These are phyloP conservation scores for Clarireedia sp. DNA, from an alignment of 2,329 filamentous ascomycete genomes.

Conservation along the genomic window DNA sequence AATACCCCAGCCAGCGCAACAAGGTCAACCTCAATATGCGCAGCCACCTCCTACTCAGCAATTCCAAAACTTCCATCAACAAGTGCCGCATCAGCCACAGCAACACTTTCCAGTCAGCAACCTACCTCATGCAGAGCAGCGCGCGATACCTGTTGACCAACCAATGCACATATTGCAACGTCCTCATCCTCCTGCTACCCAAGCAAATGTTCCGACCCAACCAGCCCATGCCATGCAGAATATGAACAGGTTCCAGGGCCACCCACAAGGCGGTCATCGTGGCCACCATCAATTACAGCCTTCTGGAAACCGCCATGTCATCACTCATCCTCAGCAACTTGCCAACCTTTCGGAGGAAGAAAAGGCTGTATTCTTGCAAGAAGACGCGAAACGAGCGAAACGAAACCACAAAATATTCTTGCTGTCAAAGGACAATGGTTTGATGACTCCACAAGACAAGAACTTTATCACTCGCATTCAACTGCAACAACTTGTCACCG, in stretches of 20 bases:
- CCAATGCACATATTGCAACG: constrained; percentile 26
- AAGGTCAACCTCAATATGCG: constrained; percentile 13
- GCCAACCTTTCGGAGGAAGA: constrained; percentile 76
- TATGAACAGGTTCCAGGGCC: constrained; percentile 55
- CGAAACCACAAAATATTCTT: constrained; percentile 97
- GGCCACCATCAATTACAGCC: constrained; percentile 31
- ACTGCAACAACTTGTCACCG: constrained; percentile 87
- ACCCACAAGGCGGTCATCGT: constrained; percentile 34
- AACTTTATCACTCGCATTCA: constrained; percentile 99
- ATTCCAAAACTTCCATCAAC: constrained; percentile 17
- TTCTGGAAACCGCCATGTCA: constrained; percentile 39
- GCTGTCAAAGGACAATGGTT: constrained; percentile 84
- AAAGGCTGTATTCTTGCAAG: constrained; percentile 72
- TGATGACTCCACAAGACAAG: constrained; percentile 99
- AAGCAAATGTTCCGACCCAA: constrained; percentile 37
- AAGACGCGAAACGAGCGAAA: constrained; percentile 92
- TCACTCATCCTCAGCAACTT: constrained; percentile 66
- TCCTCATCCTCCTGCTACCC: constrained; percentile 19
- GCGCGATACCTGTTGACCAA: constrained; percentile 16
- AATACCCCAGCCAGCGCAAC: constrained; percentile 3
- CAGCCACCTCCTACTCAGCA: constrained; percentile 22
- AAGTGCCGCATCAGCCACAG: constrained; percentile 22
- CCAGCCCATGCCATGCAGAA: constrained; percentile 76
- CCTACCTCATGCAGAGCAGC: constrained; percentile 20
- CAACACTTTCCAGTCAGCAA: constrained; percentile 24